Evolutionary conservation across 176 grass and related monocot genomes (phyloP), one percentile per base, ranked within the genome.

Genomic region (Oropetium thomaeum): DNA sequence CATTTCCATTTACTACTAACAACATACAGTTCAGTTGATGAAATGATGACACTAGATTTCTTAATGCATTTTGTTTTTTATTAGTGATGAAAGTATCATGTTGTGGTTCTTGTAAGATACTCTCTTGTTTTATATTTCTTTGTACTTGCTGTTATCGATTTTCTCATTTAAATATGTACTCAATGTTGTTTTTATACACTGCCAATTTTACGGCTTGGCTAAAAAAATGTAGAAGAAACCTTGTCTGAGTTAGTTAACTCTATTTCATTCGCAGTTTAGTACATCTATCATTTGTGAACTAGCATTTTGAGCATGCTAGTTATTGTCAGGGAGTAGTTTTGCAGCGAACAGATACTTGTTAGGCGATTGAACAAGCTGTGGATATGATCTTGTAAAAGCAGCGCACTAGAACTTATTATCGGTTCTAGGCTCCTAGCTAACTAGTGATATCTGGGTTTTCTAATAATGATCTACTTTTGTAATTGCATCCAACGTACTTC

Each of bases 31-130:
- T 19, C 23, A 58, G 58, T 38, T 71, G 64, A 9, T 26, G 26
- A 28, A 9, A 70, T 71, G 64, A 9, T 26, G 26, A 28, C 14
- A 70, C 12, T 70, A 70, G 38, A 38, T 58, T 72, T 79, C 4
- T 65, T 7, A 57, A 43, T 72, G 26, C 49, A 60, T 19, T 79
- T 84, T 27, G 57, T 78, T 41, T 19, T 77, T 38, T 22, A 5
- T 48, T 73, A 53, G 20, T 71, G 28, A 71, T 47, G 28, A 42
- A 42, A 19, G 10, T 23, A 20, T 52, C n/a, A 28, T n/a, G 19
- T 54, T 58, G 38, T 26, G 28, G 42, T 27, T 31, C 32, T 60
- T 16, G 17, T 86, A 68, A 52, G 61, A 20, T 42, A n/a, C 52
- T 39, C 5, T 62, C 42, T 66, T 58, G 5, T 55, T 38, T 38